Base-by-base conservation (phyloP, 176 grass and related monocot species). In the Phragmites australis region DNA sequence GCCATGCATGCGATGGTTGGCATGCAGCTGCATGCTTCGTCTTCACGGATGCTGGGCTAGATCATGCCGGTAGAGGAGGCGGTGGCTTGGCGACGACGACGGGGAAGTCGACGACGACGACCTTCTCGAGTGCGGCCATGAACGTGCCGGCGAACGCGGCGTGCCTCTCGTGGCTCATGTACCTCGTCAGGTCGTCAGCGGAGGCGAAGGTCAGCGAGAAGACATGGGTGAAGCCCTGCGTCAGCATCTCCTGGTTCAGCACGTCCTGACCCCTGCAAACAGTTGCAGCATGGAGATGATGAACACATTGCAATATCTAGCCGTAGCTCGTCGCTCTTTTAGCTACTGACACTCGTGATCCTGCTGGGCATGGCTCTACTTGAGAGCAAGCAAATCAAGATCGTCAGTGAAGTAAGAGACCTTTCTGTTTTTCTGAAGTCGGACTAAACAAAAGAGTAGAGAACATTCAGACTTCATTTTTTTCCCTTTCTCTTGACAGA, bases 81-180 rank as follows among this genome's bases (percentile, higher is more conserved):
- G 49, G 70, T 9, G 68, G 79, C 78, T 93, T 90, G 78, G 71
- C 65, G 8, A 84, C 8, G 57, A 97, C 71, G 56, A 55, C 61
- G 53, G 93, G 87, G 49, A 93, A 93, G 58, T 96, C 93, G 62
- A 96, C 27, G 47, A 86, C 84, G 75, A 90, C 54, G 17, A 90
- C 78, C 82, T 90, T 90, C 27, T 93, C 93, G 84, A 88, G 27
- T 9, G 70, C 87, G 22, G 90, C 82, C 70, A 82, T 79, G 85
- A 96, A 92, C 47, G 78, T 86, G 46, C 69, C 80, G 8, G 83
- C 91, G 31, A 89, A 93, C 0, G 79, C 80, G 27, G 44, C 40
- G 68, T 93, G 85, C 30, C 65, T 88, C 18, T 85, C 80, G 25
- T 90, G 85, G 23, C 40, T 72, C 51, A 79, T 69, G 79, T 57